Conservation (phyloP, 768 basidiomycete genomes). For the Leccinum ochraceum region DNA sequence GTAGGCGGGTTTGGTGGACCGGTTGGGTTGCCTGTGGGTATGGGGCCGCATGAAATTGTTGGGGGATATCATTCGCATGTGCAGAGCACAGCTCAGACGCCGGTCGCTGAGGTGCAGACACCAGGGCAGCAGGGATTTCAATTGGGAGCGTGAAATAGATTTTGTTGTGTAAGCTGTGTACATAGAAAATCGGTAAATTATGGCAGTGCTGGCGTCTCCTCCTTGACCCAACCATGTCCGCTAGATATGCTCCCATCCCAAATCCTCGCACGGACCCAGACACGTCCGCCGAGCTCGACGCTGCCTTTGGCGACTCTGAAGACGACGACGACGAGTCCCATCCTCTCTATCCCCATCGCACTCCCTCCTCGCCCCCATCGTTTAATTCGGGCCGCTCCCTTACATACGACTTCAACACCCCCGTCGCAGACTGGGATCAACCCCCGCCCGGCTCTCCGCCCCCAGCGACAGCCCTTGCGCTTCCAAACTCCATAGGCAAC, state of each 20-base stretch:
- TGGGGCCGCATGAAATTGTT: conserved; percentile 24
- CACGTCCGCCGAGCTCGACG: conserved; percentile 70
- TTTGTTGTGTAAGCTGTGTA: neutral
- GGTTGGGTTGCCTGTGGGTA: conserved; percentile 22
- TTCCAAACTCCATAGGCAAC: conserved; percentile 74
- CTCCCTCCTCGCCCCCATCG: conserved; percentile 24
- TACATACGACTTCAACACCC: conserved; percentile 77
- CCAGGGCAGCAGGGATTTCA: conserved; percentile 25
- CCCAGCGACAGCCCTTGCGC: conserved; percentile 56
- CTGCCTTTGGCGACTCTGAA: conserved; percentile 78
- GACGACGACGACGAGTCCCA: conserved; percentile 60
- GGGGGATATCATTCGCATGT: conserved; percentile 14
- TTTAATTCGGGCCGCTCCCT: conserved; percentile 30
- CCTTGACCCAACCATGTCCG: conserved; percentile 39
- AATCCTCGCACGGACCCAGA: conserved; percentile 52
- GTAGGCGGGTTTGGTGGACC: conserved; percentile 34
- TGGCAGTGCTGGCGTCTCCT: neutral
- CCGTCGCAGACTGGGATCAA: conserved; percentile 64
- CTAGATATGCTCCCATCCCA: conserved; percentile 69
- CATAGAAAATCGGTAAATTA: conserved; percentile 12
- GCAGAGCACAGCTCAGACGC: conserved; percentile 12
- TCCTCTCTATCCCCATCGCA: conserved; percentile 47
- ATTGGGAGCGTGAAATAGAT: conserved; percentile 11
- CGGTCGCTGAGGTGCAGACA: conserved; percentile 20
- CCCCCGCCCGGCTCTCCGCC: conserved; percentile 87